phyloP scores from a whole-genome alignment of 805 yeast species.

The Yarrowia divulgata region DNA sequence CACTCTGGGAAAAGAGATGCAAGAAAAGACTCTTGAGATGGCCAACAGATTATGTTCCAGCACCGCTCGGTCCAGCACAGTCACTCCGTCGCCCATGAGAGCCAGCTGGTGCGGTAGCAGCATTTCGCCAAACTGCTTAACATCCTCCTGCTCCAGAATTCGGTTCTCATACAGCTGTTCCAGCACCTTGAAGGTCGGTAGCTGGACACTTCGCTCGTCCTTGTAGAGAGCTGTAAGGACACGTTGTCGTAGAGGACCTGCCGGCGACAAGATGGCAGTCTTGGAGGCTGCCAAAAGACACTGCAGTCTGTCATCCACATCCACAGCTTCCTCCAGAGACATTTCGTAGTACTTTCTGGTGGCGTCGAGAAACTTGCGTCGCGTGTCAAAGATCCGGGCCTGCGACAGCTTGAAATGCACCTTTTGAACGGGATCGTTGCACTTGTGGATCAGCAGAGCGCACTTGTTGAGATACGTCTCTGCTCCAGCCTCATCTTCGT shows the following conservation, averaged over 20 bases:
- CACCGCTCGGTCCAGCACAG: constrained; percentile 48
- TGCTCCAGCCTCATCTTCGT: constrained; percentile 46
- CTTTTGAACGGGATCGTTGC: constrained; percentile 41
- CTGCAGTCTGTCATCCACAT: constrained; percentile 44
- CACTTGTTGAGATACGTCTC: constrained; percentile 46
- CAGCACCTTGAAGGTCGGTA: constrained; percentile 43
- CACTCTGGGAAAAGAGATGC: constrained; percentile 46
- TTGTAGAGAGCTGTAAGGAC: constrained; percentile 45
- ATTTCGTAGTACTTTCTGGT: constrained; percentile 47
- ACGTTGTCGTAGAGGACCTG: constrained; percentile 48
- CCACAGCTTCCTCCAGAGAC: constrained; percentile 44
- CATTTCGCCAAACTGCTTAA: constrained; percentile 42
- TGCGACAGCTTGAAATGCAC: constrained; percentile 48
- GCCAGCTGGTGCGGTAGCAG: constrained; percentile 44
- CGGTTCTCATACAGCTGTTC: constrained; percentile 47
- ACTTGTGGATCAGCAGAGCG: constrained; percentile 43
- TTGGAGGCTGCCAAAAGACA: constrained; percentile 47
- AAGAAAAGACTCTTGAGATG: constrained; percentile 47
- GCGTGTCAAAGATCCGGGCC: constrained; percentile 49
- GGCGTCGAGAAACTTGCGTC: constrained; percentile 48
- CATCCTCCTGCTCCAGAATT: constrained; percentile 46
- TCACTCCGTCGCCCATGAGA: constrained; percentile 44
- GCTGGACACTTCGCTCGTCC: constrained; percentile 46
- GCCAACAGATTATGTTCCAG: constrained; percentile 50
- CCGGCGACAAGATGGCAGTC: constrained; percentile 49